Evolutionary conservation across 2,329 filamentous ascomycete species (phyloP), one percentile per base, ranked within the genome.

Genomic region (Graphilbum sp.): DNA sequence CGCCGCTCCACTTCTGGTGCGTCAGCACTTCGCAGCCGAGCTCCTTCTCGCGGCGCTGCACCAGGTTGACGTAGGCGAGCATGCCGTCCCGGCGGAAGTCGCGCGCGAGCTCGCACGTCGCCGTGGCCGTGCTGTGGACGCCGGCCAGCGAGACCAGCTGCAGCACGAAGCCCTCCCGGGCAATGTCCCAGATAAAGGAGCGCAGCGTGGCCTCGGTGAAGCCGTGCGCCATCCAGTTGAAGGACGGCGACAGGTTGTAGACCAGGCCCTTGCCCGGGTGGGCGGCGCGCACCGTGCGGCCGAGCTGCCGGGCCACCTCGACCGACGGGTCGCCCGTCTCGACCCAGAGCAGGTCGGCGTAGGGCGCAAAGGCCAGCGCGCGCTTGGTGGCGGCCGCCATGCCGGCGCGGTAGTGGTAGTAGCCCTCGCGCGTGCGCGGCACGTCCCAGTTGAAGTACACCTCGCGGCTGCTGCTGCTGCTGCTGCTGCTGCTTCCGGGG

Each of bases 211-310:
- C 76, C 45, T 86, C 75, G 3, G 72, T 79, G 60, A 96, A 98
- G 23, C 88, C 90, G 54, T 96, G 87, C 11, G 76, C 76, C 75
- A 92, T 90, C 90, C 90, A 98, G 67, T 98, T 96, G 70, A 98
- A 98, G 9, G 84, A 93, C 1, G 90, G 90, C 5, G 79, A 87
- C 2, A 98, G 71, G 62, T 98, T 98, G 64, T 98, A 98, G 0
- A 96, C 88, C 19, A 98, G 71, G 27, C 83, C 81, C 69, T 96
- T 96, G 43, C 73, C 75, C 0, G 86, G 84, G 50, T 73, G 66
- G 4, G 61, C 64, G 0, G 63, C 59, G 39, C 81, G 75, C 43
- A 98, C 90, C 34, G 85, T 72, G 11, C 71, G 69, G 12, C 82
- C 83, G 37, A 98, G 85, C 36, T 69, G 66, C 4, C 70, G 64